Evolutionary conservation across 2,329 filamentous ascomycete genomes (phyloP).

Genomic region (Kalmusia sp.): DNA sequence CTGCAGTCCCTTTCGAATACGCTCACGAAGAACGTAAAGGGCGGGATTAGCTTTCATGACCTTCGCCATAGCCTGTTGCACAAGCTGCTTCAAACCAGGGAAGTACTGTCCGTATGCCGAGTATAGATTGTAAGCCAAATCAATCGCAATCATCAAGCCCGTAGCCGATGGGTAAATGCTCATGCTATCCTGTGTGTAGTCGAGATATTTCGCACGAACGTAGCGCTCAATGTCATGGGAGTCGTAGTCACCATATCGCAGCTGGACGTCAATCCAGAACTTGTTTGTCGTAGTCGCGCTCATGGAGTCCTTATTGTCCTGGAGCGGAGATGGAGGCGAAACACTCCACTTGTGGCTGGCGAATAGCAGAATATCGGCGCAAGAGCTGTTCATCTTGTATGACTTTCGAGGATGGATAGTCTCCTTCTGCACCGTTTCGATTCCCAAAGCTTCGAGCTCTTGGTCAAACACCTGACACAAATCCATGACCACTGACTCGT

Average conservation of each 20-base stretch:
- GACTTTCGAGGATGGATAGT: constrained; percentile 99
- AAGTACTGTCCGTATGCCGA: constrained; percentile 99
- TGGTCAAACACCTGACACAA: constrained; percentile 98
- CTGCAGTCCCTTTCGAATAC: constrained; percentile 97
- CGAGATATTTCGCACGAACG: constrained; percentile 95
- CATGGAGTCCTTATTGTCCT: constrained; percentile 95
- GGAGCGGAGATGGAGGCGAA: constrained; percentile 87
- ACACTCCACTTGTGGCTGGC: constrained; percentile 99
- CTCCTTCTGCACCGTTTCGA: constrained; percentile 98
- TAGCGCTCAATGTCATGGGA: constrained; percentile 99
- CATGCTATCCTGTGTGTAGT: constrained; percentile 98
- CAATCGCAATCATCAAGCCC: constrained; percentile 96
- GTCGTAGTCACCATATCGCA: constrained; percentile 97
- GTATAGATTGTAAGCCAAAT: constrained; percentile 97
- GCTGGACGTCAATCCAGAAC: constrained; percentile 97
- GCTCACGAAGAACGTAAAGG: constrained; percentile 92
- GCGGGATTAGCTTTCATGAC: constrained; percentile 99
- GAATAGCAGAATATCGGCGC: constrained; percentile 95
- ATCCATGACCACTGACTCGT: constrained; percentile 99
- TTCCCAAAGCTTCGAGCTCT: constrained; percentile 91
- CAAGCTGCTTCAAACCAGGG: constrained; percentile 90
- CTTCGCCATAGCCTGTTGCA: constrained; percentile 99
- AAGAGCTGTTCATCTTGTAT: constrained; percentile 99
- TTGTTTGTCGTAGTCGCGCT: constrained; percentile 96
- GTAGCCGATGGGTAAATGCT: constrained; percentile 98